phyloP scores from a whole-genome alignment of 371 early-diverging fungal species.

The Mucor ambiguus region DNA sequence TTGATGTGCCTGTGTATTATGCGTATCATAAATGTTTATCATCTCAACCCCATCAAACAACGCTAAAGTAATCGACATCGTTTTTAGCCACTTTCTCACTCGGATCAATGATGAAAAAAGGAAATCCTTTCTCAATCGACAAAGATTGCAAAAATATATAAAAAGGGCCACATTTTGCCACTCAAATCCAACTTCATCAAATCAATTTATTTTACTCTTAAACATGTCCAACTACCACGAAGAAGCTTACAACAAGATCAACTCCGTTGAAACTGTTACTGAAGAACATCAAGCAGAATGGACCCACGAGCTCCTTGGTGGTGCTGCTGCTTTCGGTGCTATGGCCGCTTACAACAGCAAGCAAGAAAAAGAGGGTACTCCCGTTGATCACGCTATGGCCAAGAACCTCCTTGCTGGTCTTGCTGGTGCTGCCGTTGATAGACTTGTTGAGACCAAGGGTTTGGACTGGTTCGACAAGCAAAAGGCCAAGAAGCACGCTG shows the following conservation, averaged over 20 bases:
- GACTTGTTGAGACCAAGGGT: constrained; percentile 42
- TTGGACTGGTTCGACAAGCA: constrained; percentile 44
- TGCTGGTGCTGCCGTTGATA: constrained; percentile 39
- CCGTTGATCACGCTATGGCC: constrained; percentile 35
- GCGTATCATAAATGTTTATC: background rate
- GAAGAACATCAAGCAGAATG: constrained; percentile 33
- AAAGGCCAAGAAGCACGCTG: constrained; percentile 50
- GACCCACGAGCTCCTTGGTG: constrained; percentile 50
- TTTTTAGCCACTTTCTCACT: constrained; percentile 2
- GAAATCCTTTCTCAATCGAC: background rate
- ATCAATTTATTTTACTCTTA: background rate
- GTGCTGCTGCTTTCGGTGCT: constrained; percentile 54
- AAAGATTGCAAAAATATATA: background rate
- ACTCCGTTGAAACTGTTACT: constrained; percentile 8
- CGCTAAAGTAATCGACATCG: constrained; percentile 1
- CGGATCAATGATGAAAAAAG: constrained; percentile 9
- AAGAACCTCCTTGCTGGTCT: constrained; percentile 50
- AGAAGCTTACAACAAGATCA: constrained; percentile 39
- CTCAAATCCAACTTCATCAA: background rate
- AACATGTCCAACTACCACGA: constrained; percentile 36
- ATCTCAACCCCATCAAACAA: background rate
- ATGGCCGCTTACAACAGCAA: constrained; percentile 39
- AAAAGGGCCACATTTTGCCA: background rate
- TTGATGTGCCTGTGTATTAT: background rate
- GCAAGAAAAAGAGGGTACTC: constrained; percentile 22